These are phyloP conservation scores for Taiozyma sp. DNA, from an alignment of 1,139 yeast genomes.

Conservation along the genomic window DNA sequence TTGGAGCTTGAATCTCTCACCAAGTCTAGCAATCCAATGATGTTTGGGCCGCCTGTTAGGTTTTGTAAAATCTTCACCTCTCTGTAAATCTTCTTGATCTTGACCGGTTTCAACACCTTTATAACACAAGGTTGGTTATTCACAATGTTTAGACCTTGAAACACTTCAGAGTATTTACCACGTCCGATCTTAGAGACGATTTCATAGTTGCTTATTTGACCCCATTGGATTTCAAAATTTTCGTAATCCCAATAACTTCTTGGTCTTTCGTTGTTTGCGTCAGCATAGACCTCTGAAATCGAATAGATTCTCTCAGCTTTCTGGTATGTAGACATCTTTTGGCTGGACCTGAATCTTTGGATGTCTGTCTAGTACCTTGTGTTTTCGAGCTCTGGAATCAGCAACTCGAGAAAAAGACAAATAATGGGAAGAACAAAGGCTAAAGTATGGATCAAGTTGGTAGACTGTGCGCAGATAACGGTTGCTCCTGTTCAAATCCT, in stretches of 20 bases:
- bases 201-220: conserved; percentile 70
- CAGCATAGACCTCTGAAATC: conserved; percentile 69
- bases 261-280: conserved; percentile 76
- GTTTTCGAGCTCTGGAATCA: not conserved
- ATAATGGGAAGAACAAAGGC: not conserved
- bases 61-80: conserved; percentile 92
- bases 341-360: not conserved
- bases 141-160: conserved; percentile 67
- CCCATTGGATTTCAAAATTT: conserved; percentile 57
- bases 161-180: conserved; percentile 97
- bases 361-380: not conserved
- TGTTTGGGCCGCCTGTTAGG: conserved; percentile 81
- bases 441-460: not conserved
- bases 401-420: not conserved
- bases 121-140: conserved; percentile 63
- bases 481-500: not conserved
- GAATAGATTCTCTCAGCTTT: conserved; percentile 36
- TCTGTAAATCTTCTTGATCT: conserved; percentile 91
- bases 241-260: conserved; percentile 94
- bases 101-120: conserved; percentile 95
- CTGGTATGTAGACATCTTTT: conserved; percentile 22
- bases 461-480: not conserved
- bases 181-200: conserved; percentile 90
- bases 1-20: conserved; percentile 88
- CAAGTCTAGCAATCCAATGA: conserved; percentile 75